Evolutionary conservation across 31 red algal species (phyloP).

Genomic region (Asparagopsis taxiformis): DNA sequence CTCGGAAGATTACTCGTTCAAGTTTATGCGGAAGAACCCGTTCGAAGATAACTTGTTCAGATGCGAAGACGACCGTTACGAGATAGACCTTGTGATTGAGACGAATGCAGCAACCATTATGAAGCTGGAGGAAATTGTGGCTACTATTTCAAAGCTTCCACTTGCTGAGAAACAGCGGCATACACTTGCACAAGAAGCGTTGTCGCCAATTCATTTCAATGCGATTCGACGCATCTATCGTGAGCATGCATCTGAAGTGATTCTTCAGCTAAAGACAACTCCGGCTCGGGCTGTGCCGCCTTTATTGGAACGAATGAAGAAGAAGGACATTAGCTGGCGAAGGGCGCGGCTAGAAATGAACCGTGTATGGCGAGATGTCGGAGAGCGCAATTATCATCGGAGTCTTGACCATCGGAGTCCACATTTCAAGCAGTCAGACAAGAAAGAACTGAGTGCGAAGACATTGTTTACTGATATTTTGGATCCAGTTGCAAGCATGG

Average conservation of each 20-base stretch:
- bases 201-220: slow-evolving; percentile 77
- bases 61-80: slow-evolving; percentile 97
- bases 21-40: slow-evolving; percentile 80
- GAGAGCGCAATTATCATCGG: slow-evolving; percentile 80
- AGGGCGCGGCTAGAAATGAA: slow-evolving; percentile 88
- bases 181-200: slow-evolving; percentile 75
- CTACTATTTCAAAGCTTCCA: slow-evolving; percentile 65
- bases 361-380: slow-evolving; percentile 89
- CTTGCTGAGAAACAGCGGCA: slow-evolving; percentile 76
- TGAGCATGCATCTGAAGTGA: slow-evolving; percentile 77
- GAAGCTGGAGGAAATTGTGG: slow-evolving; percentile 83
- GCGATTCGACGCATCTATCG: slow-evolving; percentile 93
- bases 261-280: slow-evolving; percentile 80
- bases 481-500: slow-evolving; percentile 45
- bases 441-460: slow-evolving; percentile 76
- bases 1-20: slow-evolving; percentile 89
- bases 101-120: slow-evolving; percentile 92
- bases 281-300: slow-evolving; percentile 75
- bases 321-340: slow-evolving; percentile 89
- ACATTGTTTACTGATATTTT: slow-evolving; percentile 61
- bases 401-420: slow-evolving; percentile 86
- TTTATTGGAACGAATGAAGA: slow-evolving; percentile 75
- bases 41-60: slow-evolving; percentile 87
- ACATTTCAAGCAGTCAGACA: slow-evolving; percentile 82
- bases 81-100: slow-evolving; percentile 94